Percentiles rank a stretch among this genome's conserved stretches.
These are phyloP conservation scores for Eragrostis tef DNA, from an alignment of 202 grass and related monocot species.

Conservation along the genomic window DNA sequence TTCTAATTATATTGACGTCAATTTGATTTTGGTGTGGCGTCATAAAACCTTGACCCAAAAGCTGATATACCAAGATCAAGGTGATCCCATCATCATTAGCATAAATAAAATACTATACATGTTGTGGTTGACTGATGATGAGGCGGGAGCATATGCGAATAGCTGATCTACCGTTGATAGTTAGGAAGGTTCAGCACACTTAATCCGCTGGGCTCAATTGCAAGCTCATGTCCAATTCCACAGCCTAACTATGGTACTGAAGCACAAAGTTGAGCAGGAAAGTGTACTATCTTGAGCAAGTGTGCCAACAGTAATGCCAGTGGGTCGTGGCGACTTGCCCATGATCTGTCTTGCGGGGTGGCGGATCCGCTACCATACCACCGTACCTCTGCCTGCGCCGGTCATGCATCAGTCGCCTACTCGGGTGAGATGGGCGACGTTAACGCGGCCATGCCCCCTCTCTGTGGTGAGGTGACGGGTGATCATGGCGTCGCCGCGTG, in stretches of 20 bases:
- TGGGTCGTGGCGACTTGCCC: not conserved
- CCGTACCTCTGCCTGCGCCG: not conserved
- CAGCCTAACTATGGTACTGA: no score
- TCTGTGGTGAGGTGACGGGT: not conserved
- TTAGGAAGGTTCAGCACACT: not conserved
- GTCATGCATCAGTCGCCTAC: not conserved
- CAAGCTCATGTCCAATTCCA: not conserved
- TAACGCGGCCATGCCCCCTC: not conserved
- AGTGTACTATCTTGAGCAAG: no score
- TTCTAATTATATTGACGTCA: no score
- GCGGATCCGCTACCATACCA: no score
- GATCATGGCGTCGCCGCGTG: not conserved
- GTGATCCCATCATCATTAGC: not conserved
- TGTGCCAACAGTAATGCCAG: no score
- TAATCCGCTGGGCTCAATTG: no score
- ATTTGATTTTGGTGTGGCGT: no score
- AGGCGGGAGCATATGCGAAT: no score
- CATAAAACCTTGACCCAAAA: no score
- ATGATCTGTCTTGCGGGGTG: not conserved
- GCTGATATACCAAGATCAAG: no score
- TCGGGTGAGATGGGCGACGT: not conserved
- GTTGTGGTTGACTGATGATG: not conserved
- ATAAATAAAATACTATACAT: not conserved
- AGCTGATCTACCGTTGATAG: not conserved
- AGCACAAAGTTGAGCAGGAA: not conserved